These are phyloP conservation scores for Hypoxylon rubiginosum DNA, from an alignment of 2,329 filamentous ascomycete genomes.

Conservation along the genomic window DNA sequence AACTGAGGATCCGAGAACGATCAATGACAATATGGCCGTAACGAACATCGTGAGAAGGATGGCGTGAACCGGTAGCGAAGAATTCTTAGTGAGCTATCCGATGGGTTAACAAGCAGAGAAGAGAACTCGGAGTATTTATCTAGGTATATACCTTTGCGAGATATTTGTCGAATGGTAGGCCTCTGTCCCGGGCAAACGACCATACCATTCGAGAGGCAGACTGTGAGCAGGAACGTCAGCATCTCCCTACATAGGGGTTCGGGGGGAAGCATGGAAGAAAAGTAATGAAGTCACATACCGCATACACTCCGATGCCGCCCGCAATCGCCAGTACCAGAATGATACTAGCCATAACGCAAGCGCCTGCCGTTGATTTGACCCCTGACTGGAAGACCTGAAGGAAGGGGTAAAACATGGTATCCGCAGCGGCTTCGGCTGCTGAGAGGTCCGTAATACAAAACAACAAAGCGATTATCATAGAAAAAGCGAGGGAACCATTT, in stretches of 20 bases:
- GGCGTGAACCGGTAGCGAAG: slow-evolving; percentile 42
- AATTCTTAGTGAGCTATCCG: slow-evolving; percentile 34
- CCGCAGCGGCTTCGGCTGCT: slow-evolving; percentile 29
- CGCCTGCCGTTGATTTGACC: slow-evolving; percentile 42
- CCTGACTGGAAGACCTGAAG: slow-evolving; percentile 45
- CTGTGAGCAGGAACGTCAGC: no score
- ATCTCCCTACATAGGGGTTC: no score
- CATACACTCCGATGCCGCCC: slow-evolving; percentile 41
- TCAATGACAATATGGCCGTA: slow-evolving; percentile 45
- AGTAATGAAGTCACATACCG: not conserved
- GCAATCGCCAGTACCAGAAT: slow-evolving; percentile 40
- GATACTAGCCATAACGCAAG: slow-evolving; percentile 41
- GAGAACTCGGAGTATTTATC: not conserved
- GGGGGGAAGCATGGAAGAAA: no score
- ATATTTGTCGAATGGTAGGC: slow-evolving; percentile 31
- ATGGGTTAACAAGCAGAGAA: not conserved
- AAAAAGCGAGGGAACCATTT: slow-evolving; percentile 44
- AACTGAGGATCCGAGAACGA: slow-evolving; percentile 46
- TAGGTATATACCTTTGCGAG: slow-evolving; percentile 38
- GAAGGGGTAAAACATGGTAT: slow-evolving; percentile 47
- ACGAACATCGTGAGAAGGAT: slow-evolving; percentile 41
- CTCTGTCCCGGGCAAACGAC: slow-evolving; percentile 47
- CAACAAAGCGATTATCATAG: slow-evolving; percentile 42
- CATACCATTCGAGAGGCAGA: slow-evolving; percentile 46
- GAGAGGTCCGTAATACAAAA: slow-evolving; percentile 44